These are phyloP conservation scores for Triangularia verruculosa DNA, from an alignment of 2,329 filamentous ascomycete species.

Conservation along the genomic window DNA sequence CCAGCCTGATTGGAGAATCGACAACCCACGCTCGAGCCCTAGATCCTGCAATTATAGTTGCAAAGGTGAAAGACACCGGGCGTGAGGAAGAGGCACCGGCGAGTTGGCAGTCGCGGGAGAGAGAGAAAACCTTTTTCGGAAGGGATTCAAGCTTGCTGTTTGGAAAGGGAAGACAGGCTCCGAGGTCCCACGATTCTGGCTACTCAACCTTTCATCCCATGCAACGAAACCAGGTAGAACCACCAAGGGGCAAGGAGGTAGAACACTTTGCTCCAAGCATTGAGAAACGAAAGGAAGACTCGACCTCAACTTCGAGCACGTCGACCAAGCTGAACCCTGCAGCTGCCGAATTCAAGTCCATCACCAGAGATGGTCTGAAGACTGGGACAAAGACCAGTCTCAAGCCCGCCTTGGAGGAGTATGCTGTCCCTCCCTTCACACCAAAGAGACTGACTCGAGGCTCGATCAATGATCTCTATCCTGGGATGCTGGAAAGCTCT, in stretches of 20 bases:
- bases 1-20: neutral
- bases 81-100: neutral
- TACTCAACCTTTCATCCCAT: conserved; percentile 7
- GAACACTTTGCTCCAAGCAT: neutral
- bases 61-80: conserved; percentile 17
- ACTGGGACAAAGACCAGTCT: neutral
- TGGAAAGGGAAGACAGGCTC: neutral
- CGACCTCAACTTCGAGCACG: neutral
- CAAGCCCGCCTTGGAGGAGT: neutral
- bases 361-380: neutral
- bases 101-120: neutral
- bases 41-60: conserved; percentile 24
- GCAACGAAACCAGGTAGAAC: neutral
- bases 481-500: conserved; percentile 3
- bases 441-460: conserved; percentile 24
- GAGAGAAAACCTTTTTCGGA: neutral
- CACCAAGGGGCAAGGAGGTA: neutral
- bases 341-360: conserved; percentile 27
- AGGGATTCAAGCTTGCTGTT: neutral
- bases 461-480: conserved; percentile 24
- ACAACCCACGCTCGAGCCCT: neutral
- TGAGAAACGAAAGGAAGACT: neutral
- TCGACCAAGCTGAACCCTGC: conserved; percentile 27
- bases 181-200: conserved; percentile 19
- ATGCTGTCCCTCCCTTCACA: conserved; percentile 4